Percentiles rank a stretch among this genome's conserved stretches.
Evolutionary conservation across 306 rosid species (phyloP).

Genomic region (Vigna nakashimae): DNA sequence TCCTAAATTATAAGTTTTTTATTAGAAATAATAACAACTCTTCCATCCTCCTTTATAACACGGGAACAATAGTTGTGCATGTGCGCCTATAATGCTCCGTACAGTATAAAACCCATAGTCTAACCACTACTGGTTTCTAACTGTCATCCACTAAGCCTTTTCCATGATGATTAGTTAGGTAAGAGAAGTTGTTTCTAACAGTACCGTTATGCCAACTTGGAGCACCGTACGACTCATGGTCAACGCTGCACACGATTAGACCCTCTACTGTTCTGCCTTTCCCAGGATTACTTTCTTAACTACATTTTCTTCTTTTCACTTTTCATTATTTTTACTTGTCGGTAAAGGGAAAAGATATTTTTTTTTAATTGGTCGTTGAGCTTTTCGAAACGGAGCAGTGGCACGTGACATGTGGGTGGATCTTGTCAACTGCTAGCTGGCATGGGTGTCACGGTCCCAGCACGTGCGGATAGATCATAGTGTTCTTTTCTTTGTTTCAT

Average conservation of each 20-base stretch:
- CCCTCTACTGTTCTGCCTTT: background rate
- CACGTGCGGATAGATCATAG: slow-evolving; percentile 42
- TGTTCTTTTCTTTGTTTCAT: slow-evolving; percentile 14
- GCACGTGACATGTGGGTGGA: slow-evolving; percentile 62
- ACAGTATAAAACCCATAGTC: background rate
- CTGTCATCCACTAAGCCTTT: slow-evolving; percentile 37
- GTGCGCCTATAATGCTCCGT: background rate
- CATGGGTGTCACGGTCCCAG: slow-evolving; percentile 57
- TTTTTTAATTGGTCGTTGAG: background rate
- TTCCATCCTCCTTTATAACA: no score
- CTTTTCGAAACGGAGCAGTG: slow-evolving; percentile 40
- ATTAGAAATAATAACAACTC: no score
- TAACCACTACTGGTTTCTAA: slow-evolving; percentile 40
- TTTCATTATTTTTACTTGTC: background rate
- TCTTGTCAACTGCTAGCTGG: slow-evolving; percentile 58
- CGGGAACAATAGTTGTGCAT: background rate
- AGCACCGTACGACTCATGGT: slow-evolving; percentile 7
- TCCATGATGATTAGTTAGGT: slow-evolving; percentile 27
- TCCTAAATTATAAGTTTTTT: no score
- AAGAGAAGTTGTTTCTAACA: background rate
- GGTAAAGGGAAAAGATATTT: background rate
- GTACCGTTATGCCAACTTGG: slow-evolving; percentile 12
- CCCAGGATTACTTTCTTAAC: background rate
- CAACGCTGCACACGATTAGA: slow-evolving; percentile 40
- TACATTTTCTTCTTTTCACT: background rate